Conservation (phyloP, 495 filamentous ascomycete genomes). For the Neurospora sp. region DNA sequence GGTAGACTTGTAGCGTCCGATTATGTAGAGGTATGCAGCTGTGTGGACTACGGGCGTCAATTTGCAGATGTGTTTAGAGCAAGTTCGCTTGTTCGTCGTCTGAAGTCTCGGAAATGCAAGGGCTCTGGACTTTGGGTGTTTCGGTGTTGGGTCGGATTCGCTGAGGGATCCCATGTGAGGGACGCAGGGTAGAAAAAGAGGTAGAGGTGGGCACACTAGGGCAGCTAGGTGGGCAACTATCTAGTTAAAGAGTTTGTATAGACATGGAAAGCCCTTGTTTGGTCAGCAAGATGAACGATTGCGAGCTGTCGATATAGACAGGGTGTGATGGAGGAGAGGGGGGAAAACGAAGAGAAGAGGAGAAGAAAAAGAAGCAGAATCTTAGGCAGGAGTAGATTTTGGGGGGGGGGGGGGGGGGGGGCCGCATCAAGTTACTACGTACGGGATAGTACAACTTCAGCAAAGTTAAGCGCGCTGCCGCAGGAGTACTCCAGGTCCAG, state of each 20-base stretch:
- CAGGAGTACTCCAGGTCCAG: neutral
- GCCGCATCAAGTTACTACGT: neutral
- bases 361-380: slow-evolving; percentile 2
- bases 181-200: neutral
- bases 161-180: neutral
- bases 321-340: neutral
- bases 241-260: neutral
- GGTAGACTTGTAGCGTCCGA: neutral
- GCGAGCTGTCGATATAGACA: neutral
- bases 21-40: neutral
- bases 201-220: neutral
- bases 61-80: neutral
- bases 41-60: neutral
- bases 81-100: neutral
- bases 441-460: neutral
- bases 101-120: neutral
- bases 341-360: neutral
- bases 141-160: neutral
- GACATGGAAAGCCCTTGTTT: neutral
- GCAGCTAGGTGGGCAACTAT: neutral
- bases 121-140: neutral
- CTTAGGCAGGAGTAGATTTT: neutral
- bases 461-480: slow-evolving; percentile 2
- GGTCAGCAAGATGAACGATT: neutral
- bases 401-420: neutral